Conservation (phyloP, 768 basidiomycete species). For the Suillus paluster region DNA sequence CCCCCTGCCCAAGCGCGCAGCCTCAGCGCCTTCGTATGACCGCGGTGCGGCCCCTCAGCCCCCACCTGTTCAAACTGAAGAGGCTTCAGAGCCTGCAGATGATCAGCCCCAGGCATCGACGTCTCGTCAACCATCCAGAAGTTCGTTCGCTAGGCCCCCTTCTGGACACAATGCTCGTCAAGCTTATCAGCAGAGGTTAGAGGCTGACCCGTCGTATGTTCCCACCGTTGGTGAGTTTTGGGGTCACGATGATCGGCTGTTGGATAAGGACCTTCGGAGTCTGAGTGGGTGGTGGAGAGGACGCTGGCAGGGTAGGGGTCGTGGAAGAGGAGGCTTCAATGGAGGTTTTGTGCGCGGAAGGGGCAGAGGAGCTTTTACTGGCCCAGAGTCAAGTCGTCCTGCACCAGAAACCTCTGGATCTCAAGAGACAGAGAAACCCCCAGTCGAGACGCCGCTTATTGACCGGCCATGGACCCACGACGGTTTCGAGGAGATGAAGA, state of each 20-base stretch:
- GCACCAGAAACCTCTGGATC: conserved; percentile 13
- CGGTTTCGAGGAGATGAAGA: conserved; percentile 87
- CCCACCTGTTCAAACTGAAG: conserved; percentile 18
- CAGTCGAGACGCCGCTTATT: conserved; percentile 54
- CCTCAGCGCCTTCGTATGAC: conserved; percentile 38
- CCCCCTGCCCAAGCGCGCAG: conserved; percentile 37
- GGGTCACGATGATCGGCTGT: conserved; percentile 90
- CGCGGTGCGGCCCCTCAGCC: conserved; percentile 19
- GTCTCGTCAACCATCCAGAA: conserved; percentile 37
- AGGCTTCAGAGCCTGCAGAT: conserved; percentile 18
- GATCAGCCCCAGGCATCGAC: conserved; percentile 45
- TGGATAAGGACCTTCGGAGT: conserved; percentile 81
- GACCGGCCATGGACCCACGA: conserved; percentile 84
- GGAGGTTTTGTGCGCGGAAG: conserved; percentile 56
- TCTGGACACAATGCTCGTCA: conserved; percentile 74
- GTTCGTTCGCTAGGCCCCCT: conserved; percentile 37
- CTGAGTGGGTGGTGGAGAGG: conserved; percentile 90
- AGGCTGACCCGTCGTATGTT: conserved; percentile 85
- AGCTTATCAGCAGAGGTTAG: conserved; percentile 82
- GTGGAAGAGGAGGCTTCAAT: conserved; percentile 54
- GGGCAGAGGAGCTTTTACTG: conserved; percentile 49
- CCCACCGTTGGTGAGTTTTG: conserved; percentile 93
- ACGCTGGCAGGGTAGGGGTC: conserved; percentile 71
- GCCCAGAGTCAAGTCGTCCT: conserved; percentile 14
- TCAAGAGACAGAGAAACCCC: conserved; percentile 23